Conservation (phyloP, 2,329 filamentous ascomycete species). For the Aspergillus sp. region DNA sequence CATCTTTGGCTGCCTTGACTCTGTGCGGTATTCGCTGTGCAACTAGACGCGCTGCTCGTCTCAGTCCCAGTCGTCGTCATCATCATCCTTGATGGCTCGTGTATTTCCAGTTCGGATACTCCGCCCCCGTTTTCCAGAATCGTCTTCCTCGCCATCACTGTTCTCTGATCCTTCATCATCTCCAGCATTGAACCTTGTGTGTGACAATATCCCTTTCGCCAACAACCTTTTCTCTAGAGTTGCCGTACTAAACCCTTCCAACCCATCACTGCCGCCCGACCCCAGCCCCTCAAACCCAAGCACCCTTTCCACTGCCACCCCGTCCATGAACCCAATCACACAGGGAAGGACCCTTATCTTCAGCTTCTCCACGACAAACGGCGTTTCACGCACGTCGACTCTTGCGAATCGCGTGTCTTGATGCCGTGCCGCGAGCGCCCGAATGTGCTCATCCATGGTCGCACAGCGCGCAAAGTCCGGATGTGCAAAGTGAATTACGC, state of each 20-base stretch:
- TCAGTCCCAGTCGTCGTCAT: slow-evolving; percentile 52
- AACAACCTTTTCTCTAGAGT: slow-evolving; percentile 46
- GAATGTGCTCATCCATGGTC: slow-evolving; percentile 62
- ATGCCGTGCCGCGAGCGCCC: slow-evolving; percentile 42
- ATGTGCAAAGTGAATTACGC: slow-evolving; percentile 65
- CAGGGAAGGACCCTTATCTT: slow-evolving; percentile 48
- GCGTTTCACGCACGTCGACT: slow-evolving; percentile 47
- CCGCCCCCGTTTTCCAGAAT: slow-evolving; percentile 15
- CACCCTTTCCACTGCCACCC: slow-evolving; percentile 44
- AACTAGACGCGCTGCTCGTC: background rate
- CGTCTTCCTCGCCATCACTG: slow-evolving; percentile 24
- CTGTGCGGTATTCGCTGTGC: background rate
- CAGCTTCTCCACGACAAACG: slow-evolving; percentile 50
- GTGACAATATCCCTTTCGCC: slow-evolving; percentile 37
- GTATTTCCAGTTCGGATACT: slow-evolving; percentile 34
- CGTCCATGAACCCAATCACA: slow-evolving; percentile 51
- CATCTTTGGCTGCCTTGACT: background rate
- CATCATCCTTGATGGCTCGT: slow-evolving; percentile 31
- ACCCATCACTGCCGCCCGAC: slow-evolving; percentile 37
- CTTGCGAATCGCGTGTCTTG: slow-evolving; percentile 46
- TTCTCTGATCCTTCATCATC: slow-evolving; percentile 28
- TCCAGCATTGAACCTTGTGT: slow-evolving; percentile 31
- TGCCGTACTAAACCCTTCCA: slow-evolving; percentile 39
- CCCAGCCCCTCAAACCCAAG: slow-evolving; percentile 51
- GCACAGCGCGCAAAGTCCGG: slow-evolving; percentile 62